Percentiles rank a stretch among this genome's conserved stretches.
Evolutionary conservation across 1,284 basidiomycete genomes (phyloP).

Genomic region (Moniliophthora roreri): DNA sequence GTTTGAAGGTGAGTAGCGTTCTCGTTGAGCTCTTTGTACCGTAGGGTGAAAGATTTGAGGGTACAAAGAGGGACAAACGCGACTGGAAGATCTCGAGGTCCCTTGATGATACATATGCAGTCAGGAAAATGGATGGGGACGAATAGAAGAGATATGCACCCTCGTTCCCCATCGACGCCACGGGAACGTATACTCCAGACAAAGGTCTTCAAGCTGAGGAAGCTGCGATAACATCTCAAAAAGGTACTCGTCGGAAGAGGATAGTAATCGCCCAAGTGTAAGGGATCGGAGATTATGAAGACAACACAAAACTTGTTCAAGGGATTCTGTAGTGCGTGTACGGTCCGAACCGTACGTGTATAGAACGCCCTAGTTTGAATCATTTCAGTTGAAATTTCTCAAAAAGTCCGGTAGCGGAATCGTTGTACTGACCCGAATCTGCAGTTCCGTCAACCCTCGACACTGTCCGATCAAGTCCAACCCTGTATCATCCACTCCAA

Average conservation of each 20-base stretch:
- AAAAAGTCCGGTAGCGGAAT: too few relatives aligned
- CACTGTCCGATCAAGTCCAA: too few relatives aligned
- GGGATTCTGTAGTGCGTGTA: too few relatives aligned
- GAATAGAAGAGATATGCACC: not conserved
- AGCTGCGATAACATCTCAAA: not conserved
- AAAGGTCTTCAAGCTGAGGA: not conserved
- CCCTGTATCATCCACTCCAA: too few relatives aligned
- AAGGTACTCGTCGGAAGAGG: not conserved
- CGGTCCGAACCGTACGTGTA: not conserved
- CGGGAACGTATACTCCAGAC: not conserved
- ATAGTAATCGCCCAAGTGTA: not conserved
- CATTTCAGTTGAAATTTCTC: too few relatives aligned
- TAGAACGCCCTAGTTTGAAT: too few relatives aligned
- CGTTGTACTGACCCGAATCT: too few relatives aligned
- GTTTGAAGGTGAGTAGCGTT: not conserved
- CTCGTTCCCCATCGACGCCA: not conserved
- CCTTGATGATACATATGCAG: not conserved
- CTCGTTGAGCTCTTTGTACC: not conserved
- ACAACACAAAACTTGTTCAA: not conserved
- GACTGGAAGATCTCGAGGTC: not conserved
- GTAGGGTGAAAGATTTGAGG: not conserved
- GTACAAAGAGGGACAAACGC: not conserved
- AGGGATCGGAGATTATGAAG: not conserved
- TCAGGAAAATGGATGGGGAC: not conserved
- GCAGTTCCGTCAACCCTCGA: too few relatives aligned